Base-by-base conservation (phyloP, 345 rosid species). In the Aquilaria yunnanensis region DNA sequence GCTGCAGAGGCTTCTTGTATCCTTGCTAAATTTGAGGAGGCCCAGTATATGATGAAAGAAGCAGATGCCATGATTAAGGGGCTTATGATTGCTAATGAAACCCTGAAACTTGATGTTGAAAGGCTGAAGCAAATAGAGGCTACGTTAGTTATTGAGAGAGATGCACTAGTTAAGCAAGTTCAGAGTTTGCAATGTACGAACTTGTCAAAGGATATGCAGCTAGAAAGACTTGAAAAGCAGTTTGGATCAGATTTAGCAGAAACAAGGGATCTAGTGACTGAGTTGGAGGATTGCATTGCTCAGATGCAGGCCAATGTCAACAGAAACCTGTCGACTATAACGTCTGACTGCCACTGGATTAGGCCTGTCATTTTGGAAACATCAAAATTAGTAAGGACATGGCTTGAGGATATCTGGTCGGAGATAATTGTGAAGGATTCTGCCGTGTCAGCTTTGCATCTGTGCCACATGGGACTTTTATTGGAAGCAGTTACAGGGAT, bases 361-460 rank as follows among this genome's bases (percentile, higher is more conserved):
- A 90, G 82, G 75, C 72, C 80, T 69, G 69, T 67, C 54, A 54
- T 84, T 72, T 81, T 74, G 34, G 79, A 90, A 65, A 82, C 86
- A 8, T 57, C 72, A 32, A 88, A 74, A 76, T 60, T 80, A 64
- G 80, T 80, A 71, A 71, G 75, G 48, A 78, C 87, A 45, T 81
- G 80, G 83, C 82, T 94, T 71, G 99, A 90, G 72, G 97, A 94
- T 67, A 70, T 94, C 66, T 94, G 99, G 97, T 86, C 99, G 13
- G 97, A 81, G 78, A 85, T 94, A 61, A 76, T 90, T 57, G 80
- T 71, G 68, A 88, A 92, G 78, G 99, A 90, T 59, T 90, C 95
- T 82, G 92, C 95, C 62, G 69, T 94, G 56, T 87, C 99, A 34
- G 89, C 89, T 63, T 72, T 94, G 64, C 96, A 94, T 62, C 83